phyloP scores from a whole-genome alignment of 345 rosid species.

The Sisymbrium irio region DNA sequence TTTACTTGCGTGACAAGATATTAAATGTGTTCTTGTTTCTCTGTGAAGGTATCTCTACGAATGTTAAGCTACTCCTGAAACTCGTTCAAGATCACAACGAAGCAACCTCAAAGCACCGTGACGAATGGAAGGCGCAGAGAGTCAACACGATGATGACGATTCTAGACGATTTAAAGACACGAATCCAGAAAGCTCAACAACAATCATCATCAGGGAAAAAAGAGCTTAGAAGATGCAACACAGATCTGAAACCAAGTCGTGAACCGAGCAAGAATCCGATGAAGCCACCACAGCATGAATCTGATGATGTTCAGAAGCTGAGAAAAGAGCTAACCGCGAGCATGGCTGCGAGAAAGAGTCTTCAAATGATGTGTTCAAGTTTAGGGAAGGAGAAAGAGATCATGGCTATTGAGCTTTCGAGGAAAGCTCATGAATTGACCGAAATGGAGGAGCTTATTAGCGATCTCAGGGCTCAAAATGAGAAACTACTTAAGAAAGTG shows the following conservation, averaged over 20 bases:
- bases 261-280: conserved; percentile 14
- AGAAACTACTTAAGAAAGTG: conserved; percentile 48
- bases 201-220: conserved; percentile 39
- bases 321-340: conserved; percentile 56
- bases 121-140: conserved; percentile 54
- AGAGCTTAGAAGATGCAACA: conserved; percentile 71
- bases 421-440: conserved; percentile 54
- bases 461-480: conserved; percentile 63
- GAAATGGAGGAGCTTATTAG: conserved; percentile 66
- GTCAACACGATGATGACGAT: conserved; percentile 70
- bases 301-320: conserved; percentile 44
- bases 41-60: conserved; percentile 51
- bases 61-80: conserved; percentile 63
- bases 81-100: conserved; percentile 71
- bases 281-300: conserved; percentile 37
- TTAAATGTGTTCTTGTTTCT: background rate
- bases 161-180: conserved; percentile 61
- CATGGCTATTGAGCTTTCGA: conserved; percentile 64
- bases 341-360: conserved; percentile 62
- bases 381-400: conserved; percentile 83
- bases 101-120: conserved; percentile 43
- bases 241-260: conserved; percentile 54
- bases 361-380: conserved; percentile 77
- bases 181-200: conserved; percentile 63
- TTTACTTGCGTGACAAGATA: conserved; percentile 7